Base-by-base conservation (phyloP, 345 rosid species). In the Excoecaria cochinchinensis region DNA sequence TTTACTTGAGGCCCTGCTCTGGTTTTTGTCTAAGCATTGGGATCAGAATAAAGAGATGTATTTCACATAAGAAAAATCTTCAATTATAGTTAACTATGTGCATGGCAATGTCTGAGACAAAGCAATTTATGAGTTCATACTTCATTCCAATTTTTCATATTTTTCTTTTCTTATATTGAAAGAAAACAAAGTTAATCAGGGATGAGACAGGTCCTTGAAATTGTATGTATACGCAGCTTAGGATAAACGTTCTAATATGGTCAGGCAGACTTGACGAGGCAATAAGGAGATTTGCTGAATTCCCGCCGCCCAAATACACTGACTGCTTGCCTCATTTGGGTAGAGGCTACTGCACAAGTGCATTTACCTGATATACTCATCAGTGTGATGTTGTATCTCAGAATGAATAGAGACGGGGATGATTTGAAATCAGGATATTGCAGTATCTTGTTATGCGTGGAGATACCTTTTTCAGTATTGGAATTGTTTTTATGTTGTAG, bases 1-100 rank as follows among this genome's bases (percentile, higher is more conserved):
- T 24, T 75, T 56, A 4, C 56, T 19, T 13, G 8, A 75, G 14
- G 58, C 74, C 70, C 80, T 63, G 58, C 31, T 63, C 31, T 63
- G 7, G 73, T 31, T 24, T 52, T 42, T 3, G 14, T 69, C 36
- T 44, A 14, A 10, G 17, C 51, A n/a, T 25, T 58, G 62, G 8
- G 21, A 58, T 21, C 21, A n/a, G 62, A 58, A 21, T 58, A 25
- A n/a, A 44, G 10, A 44, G 8, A 6, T 44, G 8, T 44, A 4
- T 36, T 68, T 16, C n/a, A 16, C 71, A 15, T 69, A 21, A 31
- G 16, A 51, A 51, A 50, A 3, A 69, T 59, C 60, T 56, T 21
- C 13, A 58, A 3, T 24, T 59, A 17, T 59, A 5, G 13, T 10
- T 59, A 59, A 59, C 39, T 59, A 59, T 3, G 25, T 59, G 38